A percentile compares a stretch with the other conserved stretches of the same genome.
Evolutionary conservation across 495 filamentous ascomycete species (phyloP).

Genomic region (Penicillium tannophilum): DNA sequence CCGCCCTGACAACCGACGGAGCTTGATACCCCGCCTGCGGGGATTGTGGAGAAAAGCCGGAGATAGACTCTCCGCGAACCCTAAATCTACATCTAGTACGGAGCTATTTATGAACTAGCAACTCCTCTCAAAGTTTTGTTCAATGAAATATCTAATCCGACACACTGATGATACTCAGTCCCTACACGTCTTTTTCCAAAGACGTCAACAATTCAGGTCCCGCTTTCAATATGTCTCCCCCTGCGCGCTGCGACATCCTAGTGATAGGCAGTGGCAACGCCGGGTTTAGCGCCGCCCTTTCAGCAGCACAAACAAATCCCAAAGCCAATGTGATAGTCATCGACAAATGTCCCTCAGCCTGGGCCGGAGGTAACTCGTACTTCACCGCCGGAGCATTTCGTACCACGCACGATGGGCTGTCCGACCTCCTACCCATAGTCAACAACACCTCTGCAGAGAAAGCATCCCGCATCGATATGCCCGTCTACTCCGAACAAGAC

Average conservation of each 20-base stretch:
- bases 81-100: background rate
- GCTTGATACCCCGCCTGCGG: slow-evolving; percentile 16
- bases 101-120: background rate
- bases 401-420: slow-evolving; percentile 44
- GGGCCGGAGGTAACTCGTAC: slow-evolving; percentile 57
- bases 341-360: slow-evolving; percentile 47
- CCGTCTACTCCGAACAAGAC: slow-evolving; percentile 43
- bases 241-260: slow-evolving; percentile 47
- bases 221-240: slow-evolving; percentile 15
- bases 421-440: slow-evolving; percentile 49
- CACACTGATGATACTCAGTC: no score
- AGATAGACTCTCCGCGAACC: slow-evolving; percentile 12
- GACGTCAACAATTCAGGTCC: no score
- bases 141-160: no score
- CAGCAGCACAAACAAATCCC: slow-evolving; percentile 45
- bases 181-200: no score
- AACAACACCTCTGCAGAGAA: slow-evolving; percentile 30
- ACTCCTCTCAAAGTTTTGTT: background rate
- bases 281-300: slow-evolving; percentile 57
- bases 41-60: slow-evolving; percentile 12
- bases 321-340: slow-evolving; percentile 42
- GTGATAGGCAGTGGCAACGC: slow-evolving; percentile 62
- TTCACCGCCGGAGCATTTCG: slow-evolving; percentile 60
- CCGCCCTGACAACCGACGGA: background rate
- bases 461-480: slow-evolving; percentile 16